Percentiles rank a stretch among this genome's conserved stretches.
These are phyloP conservation scores for Triticum dicoccoides DNA, from an alignment of 176 grass and related monocot species.

Conservation along the genomic window DNA sequence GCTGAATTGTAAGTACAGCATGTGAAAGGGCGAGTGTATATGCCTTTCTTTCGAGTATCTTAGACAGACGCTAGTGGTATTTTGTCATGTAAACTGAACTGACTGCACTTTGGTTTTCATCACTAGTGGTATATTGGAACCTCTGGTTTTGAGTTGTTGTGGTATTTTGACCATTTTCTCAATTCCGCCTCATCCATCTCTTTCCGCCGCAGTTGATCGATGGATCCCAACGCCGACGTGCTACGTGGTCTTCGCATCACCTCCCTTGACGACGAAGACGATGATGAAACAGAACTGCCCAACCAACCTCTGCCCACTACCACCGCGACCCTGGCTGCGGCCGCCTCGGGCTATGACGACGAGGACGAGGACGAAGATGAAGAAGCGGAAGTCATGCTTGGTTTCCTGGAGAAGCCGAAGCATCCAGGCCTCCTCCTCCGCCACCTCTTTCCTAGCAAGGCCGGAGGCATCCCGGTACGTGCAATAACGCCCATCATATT, in stretches of 20 bases:
- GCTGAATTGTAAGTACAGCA: no score
- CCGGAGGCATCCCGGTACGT: slow-evolving; percentile 58
- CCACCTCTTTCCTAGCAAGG: slow-evolving; percentile 86
- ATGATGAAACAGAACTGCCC: slow-evolving; percentile 19
- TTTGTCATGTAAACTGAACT: neutral
- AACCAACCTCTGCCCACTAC: neutral
- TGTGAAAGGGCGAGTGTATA: no score
- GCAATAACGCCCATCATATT: neutral
- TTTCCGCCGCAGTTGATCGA: slow-evolving; percentile 19
- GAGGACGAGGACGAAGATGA: slow-evolving; percentile 52
- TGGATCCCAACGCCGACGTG: slow-evolving; percentile 38
- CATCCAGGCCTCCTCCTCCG: slow-evolving; percentile 56
- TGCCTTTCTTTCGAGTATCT: no score
- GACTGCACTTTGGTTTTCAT: neutral
- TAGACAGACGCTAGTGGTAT: no score
- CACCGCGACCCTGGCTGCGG: neutral
- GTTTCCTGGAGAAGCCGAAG: slow-evolving; percentile 58
- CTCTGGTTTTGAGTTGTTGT: neutral
- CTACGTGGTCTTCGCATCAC: slow-evolving; percentile 38
- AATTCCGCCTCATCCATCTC: neutral
- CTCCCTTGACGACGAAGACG: slow-evolving; percentile 45
- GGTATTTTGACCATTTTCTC: neutral
- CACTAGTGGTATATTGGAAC: neutral
- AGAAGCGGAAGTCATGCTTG: slow-evolving; percentile 51
- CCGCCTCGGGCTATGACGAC: slow-evolving; percentile 22